Evolutionary conservation across 495 filamentous ascomycete species (phyloP).

Genomic region (Cercophora samala): DNA sequence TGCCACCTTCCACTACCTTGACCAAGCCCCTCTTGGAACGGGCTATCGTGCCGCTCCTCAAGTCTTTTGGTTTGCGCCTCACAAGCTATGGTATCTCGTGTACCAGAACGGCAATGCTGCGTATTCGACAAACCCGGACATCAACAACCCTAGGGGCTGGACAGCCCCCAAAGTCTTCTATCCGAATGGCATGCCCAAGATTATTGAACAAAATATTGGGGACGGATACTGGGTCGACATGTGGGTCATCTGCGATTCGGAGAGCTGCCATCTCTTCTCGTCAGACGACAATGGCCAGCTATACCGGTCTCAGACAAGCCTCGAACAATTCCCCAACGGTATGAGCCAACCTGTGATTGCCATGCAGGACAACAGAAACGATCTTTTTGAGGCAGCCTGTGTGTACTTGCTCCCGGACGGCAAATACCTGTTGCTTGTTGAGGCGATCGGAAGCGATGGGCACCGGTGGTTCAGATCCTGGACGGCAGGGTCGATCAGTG

Average conservation of each 20-base stretch:
- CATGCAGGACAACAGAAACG: slow-evolving; percentile 18
- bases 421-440: slow-evolving; percentile 26
- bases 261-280: slow-evolving; percentile 26
- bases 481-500: slow-evolving; percentile 22
- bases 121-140: slow-evolving; percentile 31
- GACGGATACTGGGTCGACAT: slow-evolving; percentile 32
- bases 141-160: slow-evolving; percentile 27
- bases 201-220: slow-evolving; percentile 23
- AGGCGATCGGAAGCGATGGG: slow-evolving; percentile 23
- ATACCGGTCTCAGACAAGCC: slow-evolving; percentile 24
- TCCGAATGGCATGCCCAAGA: slow-evolving; percentile 15
- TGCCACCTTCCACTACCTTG: slow-evolving; percentile 26
- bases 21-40: slow-evolving; percentile 23
- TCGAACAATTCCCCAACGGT: slow-evolving; percentile 23
- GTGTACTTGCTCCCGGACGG: slow-evolving; percentile 20
- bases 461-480: slow-evolving; percentile 28
- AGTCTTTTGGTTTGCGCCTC: slow-evolving; percentile 29
- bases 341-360: slow-evolving; percentile 27
- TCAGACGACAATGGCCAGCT: slow-evolving; percentile 32
- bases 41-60: slow-evolving; percentile 31
- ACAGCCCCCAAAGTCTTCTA: slow-evolving; percentile 28
- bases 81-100: slow-evolving; percentile 30
- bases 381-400: slow-evolving; percentile 26
- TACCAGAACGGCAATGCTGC: slow-evolving; percentile 33
- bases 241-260: slow-evolving; percentile 32